Percentiles rank a stretch among this genome's conserved stretches.
Conservation (phyloP, 106 monocot species). For the Amphibolis antarctica region DNA sequence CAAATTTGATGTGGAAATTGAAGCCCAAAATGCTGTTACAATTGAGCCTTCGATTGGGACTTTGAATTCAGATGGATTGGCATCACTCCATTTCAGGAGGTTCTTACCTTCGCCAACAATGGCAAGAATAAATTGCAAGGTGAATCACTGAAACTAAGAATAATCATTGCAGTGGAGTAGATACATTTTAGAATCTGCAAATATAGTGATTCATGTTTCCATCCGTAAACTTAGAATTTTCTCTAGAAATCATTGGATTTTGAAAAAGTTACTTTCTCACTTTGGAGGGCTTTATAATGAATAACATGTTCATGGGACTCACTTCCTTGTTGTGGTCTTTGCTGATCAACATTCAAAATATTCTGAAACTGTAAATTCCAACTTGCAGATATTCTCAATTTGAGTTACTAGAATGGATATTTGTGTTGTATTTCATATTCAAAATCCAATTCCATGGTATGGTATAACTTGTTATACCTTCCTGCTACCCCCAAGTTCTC, state of each 20-base stretch:
- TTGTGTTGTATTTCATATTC: too few species aligned
- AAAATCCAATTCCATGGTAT: too few species aligned
- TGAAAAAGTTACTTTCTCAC: not conserved
- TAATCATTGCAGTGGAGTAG: not conserved
- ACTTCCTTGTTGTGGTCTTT: too few species aligned
- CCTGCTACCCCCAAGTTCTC: too few species aligned
- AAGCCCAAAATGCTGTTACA: constrained; percentile 38
- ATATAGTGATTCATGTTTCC: not conserved
- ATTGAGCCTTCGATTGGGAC: constrained; percentile 61
- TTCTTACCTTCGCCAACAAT: constrained; percentile 28
- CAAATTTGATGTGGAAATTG: constrained; percentile 72
- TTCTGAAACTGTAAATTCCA: too few species aligned
- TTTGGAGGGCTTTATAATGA: not conserved
- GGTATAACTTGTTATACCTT: too few species aligned
- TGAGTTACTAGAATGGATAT: too few species aligned
- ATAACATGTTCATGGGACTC: not conserved
- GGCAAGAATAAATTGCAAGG: constrained; percentile 94
- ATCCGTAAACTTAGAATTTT: not conserved
- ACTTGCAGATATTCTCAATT: too few species aligned
- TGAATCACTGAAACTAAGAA: constrained; percentile 4
- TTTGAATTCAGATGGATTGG: constrained; percentile 42
- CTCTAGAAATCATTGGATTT: not conserved
- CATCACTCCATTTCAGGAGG: constrained; percentile 60
- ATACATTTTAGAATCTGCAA: not conserved
- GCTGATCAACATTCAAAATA: too few species aligned